These are phyloP conservation scores for Antitrichia curtipendula DNA, from an alignment of 225 moss, liverwort and hornwort genomes.

Conservation along the genomic window DNA sequence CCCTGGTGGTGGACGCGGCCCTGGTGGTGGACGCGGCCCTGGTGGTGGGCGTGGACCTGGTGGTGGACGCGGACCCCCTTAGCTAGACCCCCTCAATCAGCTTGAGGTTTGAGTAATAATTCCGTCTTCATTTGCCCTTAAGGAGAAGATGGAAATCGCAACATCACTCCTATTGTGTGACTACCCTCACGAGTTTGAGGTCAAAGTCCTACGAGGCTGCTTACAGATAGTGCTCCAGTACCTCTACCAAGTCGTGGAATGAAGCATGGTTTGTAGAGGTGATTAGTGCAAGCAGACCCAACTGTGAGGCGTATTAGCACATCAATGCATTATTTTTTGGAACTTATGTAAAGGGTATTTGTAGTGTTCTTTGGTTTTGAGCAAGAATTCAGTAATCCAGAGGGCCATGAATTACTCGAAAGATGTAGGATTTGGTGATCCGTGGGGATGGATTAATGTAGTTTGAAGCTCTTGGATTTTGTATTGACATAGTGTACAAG, in stretches of 20 bases:
- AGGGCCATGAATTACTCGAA: not conserved
- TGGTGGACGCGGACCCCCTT: not conserved
- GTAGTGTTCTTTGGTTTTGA: not conserved
- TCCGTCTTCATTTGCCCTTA: not conserved
- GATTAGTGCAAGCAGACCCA: not conserved
- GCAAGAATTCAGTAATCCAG: not conserved
- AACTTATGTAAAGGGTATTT: not conserved
- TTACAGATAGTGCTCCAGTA: not conserved
- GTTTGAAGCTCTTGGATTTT: not conserved
- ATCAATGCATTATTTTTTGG: not conserved
- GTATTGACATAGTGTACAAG: not conserved
- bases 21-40: not conserved
- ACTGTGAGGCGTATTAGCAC: not conserved
- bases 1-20: not conserved
- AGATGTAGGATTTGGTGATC: not conserved
- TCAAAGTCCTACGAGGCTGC: not conserved
- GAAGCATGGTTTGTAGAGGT: not conserved
- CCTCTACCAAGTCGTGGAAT: not conserved
- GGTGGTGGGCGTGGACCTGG: not conserved
- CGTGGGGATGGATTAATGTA: not conserved
- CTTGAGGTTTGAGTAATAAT: not conserved
- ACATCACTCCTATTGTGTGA: not conserved
- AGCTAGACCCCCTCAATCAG: not conserved
- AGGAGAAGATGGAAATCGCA: not conserved
- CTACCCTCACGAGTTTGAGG: not conserved